Base-by-base conservation (phyloP, 2,329 filamentous ascomycete species). In the Penicillium hesseltinei region DNA sequence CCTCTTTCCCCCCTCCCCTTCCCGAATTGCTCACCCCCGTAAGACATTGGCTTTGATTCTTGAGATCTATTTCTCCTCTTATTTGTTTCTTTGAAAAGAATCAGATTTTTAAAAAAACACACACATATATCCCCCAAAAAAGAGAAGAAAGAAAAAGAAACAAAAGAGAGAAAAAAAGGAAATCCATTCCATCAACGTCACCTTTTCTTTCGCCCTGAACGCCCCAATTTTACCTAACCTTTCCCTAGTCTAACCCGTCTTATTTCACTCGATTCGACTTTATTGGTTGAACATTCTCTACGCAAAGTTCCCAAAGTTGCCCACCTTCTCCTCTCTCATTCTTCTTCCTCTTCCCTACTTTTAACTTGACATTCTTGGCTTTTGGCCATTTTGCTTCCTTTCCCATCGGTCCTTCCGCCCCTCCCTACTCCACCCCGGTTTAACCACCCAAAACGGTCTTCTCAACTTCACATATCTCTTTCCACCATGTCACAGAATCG, bases 401-500 rank as follows among this genome's bases (percentile, higher is more conserved):
- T 66, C 64, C 59, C 61, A 68, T 71, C 68, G 66, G 69, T 69
- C 68, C 65, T 70, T 69, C 70, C 71, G 67, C 67, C 69, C 69
- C 69, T 68, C 66, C 67, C 68, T 62, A 62, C 58, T 65, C 62
- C 66, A 66, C 66, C 67, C 66, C 68, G 68, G 64, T 64, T 60
- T 52, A 60, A 59, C 62, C 56, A 61, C 81, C 82, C 82, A 84
- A 75, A 73, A 84, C 83, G 81, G 81, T 80, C 78, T 75, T 76
- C 71, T 75, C 66, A 64, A 66, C 62, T 63, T 56, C 58, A 57
- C 60, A 47, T 47, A 35, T 47, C 51, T 66, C 63, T 60, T 29
- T 5, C 64, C 70, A 76, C 76, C 76, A 96, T 96, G 92, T 92
- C 91, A 83, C 88, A 92, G 80, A 94, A 88, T 81, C 86, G 92